Evolutionary conservation across 148 eudicot genomes (phyloP), one percentile per base, ranked within the genome.

Genomic region (Amaranthus hypochondriacus): DNA sequence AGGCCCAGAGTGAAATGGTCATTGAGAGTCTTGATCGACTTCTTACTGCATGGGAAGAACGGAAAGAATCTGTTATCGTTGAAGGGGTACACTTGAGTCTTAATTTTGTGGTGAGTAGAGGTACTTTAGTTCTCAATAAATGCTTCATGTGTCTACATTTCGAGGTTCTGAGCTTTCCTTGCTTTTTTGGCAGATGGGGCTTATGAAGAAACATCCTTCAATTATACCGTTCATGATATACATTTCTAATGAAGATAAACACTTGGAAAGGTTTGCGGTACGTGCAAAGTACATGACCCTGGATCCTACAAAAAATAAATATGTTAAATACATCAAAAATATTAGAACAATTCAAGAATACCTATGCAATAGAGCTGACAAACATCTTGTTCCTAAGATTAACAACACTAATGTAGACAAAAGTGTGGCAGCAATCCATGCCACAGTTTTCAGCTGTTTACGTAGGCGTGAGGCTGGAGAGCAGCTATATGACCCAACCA

Each of bases 1-100:
- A 91, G 85, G 98, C 98, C 78, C 98, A 94, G 72, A 94, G 98
- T 86, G 98, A 94, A 79, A 94, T 94, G 98, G 97, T 94, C 57
- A 94, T 94, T 73, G 98, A 94, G 69, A 89, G 96, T 81, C 98
- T 94, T 75, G 98, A 94, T 70, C 89, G 98, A 21, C 79, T 94
- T 67, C 86, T 94, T 62, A 89, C 92, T 81, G 89, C 89, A 12
- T 94, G 98, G 98, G 98, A 94, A 86, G 93, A 94, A 54, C 71
- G 98, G 72, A 94, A 91, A 75, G 96, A 94, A 83, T 94, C 98
- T 48, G 98, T 91, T 5, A 89, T 91, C 48, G 93, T 94, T 60
- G 98, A 94, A 85, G 98, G 98, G 63, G 98, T 94, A 68, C 98
- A 94, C 86, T 84, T 94, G 77, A 94, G 98, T 83, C 98, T 94